Evolutionary conservation across 108 stramenopile species (phyloP).

Genomic region (Nitzschia sp.): DNA sequence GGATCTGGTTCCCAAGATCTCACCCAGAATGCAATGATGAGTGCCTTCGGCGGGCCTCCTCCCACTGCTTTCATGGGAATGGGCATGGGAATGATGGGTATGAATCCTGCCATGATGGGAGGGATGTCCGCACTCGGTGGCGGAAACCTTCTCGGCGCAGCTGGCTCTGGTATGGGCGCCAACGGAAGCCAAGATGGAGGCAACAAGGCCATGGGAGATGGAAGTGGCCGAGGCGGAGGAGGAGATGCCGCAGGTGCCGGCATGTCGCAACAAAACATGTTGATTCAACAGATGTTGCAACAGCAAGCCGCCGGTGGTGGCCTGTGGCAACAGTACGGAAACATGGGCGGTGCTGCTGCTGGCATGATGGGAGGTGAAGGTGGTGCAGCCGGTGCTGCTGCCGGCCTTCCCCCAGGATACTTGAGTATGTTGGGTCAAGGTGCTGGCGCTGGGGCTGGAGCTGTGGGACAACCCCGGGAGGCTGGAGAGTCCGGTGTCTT

Average conservation of each 20-base stretch:
- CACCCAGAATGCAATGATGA: constrained; percentile 20
- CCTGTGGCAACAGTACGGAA: constrained; percentile 42
- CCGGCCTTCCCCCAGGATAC: constrained; percentile 16
- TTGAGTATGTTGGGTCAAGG: constrained; percentile 44
- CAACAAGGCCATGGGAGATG: constrained; percentile 2
- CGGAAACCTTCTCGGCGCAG: constrained; percentile 12
- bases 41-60: constrained; percentile 28
- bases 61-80: constrained; percentile 31
- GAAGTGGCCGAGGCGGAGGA: constrained; percentile 12
- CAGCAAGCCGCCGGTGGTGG: constrained; percentile 35
- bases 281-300: constrained; percentile 39
- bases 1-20: constrained; percentile 16
- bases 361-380: constrained; percentile 26
- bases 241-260: constrained; percentile 1
- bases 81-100: constrained; percentile 39
- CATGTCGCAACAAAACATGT: constrained; percentile 44
- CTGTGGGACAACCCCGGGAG: constrained; percentile 17
- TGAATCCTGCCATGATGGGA: constrained; percentile 30
- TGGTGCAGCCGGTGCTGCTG: constrained; percentile 12
- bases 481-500: constrained; percentile 42
- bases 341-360: constrained; percentile 6
- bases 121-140: constrained; percentile 21
- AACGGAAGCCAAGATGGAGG: constrained; percentile 16
- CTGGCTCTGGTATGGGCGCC: constrained; percentile 15
- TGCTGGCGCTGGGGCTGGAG: constrained; percentile 23